Conservation (phyloP, 1,284 basidiomycete genomes). For the Ustilago nuda region DNA sequence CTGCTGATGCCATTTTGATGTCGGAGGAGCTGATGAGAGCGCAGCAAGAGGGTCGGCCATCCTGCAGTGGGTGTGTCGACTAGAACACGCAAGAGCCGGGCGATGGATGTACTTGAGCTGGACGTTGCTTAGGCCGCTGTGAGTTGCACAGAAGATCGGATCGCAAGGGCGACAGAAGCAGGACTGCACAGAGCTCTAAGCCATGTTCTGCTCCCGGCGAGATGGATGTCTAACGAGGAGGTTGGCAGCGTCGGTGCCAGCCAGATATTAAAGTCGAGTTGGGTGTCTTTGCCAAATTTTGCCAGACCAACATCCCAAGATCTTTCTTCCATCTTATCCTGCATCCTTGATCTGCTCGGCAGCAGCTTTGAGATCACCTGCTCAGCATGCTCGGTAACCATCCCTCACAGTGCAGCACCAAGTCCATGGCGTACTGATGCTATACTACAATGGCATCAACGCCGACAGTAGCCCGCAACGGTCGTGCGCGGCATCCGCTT, state of each 20-base stretch:
- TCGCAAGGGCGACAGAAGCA: neutral
- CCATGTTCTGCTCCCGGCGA: conserved; percentile 1
- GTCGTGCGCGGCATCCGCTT: neutral
- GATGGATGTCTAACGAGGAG: neutral
- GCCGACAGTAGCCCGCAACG: neutral
- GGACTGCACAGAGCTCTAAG: neutral
- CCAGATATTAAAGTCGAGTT: conserved; percentile 25
- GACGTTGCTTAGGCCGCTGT: neutral
- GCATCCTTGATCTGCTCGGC: neutral
- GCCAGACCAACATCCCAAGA: conserved; percentile 23
- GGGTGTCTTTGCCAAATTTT: neutral
- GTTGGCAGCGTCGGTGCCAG: conserved; percentile 9
- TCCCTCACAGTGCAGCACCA: neutral
- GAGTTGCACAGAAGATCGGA: neutral
- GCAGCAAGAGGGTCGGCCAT: conserved; percentile 44
- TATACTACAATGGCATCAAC: neutral
- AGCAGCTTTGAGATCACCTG: neutral
- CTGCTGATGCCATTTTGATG: neutral
- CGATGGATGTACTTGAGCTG: neutral
- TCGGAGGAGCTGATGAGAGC: conserved; percentile 14
- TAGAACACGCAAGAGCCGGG: neutral
- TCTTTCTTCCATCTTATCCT: conserved; percentile 1
- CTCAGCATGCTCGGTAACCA: neutral
- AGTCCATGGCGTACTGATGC: neutral
- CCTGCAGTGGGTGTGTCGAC: neutral